phyloP scores from a whole-genome alignment of 371 early-diverging fungal genomes.

The Syncephalastrum racemosum region DNA sequence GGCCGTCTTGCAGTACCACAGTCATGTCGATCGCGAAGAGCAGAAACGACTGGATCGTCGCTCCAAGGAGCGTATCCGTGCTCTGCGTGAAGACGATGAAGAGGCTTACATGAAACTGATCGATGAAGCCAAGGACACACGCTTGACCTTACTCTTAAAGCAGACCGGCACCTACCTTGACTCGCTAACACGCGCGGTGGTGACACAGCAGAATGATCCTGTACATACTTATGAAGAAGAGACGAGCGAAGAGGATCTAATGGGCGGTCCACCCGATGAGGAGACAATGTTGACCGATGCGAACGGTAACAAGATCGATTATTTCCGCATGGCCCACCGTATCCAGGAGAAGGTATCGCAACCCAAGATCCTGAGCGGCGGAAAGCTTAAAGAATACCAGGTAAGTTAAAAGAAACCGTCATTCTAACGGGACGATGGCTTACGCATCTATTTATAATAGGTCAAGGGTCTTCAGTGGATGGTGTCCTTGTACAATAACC shows the following conservation, averaged over 20 bases:
- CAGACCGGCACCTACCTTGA: conserved; percentile 90
- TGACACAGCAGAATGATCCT: conserved; percentile 75
- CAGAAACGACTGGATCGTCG: conserved; percentile 79
- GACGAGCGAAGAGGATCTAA: conserved; percentile 29
- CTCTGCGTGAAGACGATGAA: conserved; percentile 95
- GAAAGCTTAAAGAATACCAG: conserved; percentile 97
- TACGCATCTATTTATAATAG: conserved; percentile 8
- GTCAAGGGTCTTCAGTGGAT: conserved; percentile 98
- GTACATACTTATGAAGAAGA: conserved; percentile 33
- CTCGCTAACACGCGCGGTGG: conserved; percentile 75
- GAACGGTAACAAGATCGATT: conserved; percentile 66
- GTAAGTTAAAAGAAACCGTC: conserved; percentile 9
- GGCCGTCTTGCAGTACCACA: conserved; percentile 76
- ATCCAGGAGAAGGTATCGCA: conserved; percentile 82
- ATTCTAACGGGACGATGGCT: neutral
- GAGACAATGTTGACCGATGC: conserved; percentile 21
- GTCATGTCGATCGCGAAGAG: conserved; percentile 88
- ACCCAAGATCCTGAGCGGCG: conserved; percentile 84
- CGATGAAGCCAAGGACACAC: conserved; percentile 95
- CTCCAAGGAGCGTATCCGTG: conserved; percentile 92
- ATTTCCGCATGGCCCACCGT: conserved; percentile 87
- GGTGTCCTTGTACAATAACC: conserved; percentile 95
- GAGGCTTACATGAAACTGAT: conserved; percentile 94
- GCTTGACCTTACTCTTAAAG: conserved; percentile 86
- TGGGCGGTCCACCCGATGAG: conserved; percentile 44